Conservation (phyloP, 306 rosid genomes). For the Astragalus membranaceus region DNA sequence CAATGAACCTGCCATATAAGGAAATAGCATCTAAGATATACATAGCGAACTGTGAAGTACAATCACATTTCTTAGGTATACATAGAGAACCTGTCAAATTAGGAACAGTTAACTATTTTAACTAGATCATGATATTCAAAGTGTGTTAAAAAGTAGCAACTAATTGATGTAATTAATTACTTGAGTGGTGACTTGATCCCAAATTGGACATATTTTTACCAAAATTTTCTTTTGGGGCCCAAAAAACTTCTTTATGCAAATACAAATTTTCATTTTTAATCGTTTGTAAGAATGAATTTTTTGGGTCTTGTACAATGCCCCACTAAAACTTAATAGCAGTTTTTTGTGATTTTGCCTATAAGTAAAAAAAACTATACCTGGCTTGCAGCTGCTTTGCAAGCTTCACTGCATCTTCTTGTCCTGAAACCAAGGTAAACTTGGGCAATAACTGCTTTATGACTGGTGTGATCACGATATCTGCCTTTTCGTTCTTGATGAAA, state of each 20-base stretch:
- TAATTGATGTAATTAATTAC: conserved; percentile 1
- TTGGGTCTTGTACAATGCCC: neutral
- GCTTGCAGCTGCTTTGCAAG: conserved; percentile 79
- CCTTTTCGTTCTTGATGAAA: conserved; percentile 59
- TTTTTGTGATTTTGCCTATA: neutral
- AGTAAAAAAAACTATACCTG: conserved; percentile 38
- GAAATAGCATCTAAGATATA: neutral
- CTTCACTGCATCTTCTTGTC: conserved; percentile 93
- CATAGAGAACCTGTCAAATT: too few species aligned
- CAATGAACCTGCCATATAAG: conserved; percentile 53
- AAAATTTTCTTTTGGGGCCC: neutral
- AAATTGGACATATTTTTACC: neutral
- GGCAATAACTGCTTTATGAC: conserved; percentile 88
- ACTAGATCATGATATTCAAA: neutral
- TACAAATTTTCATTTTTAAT: neutral
- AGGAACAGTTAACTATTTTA: neutral
- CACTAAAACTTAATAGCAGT: neutral
- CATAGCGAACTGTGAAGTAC: neutral
- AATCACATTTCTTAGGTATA: neutral
- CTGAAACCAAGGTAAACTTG: conserved; percentile 74
- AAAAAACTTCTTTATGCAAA: neutral
- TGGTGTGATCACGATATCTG: conserved; percentile 85
- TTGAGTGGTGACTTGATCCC: neutral
- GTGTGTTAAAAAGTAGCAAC: conserved; percentile 1
- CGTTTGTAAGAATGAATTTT: neutral